These are phyloP conservation scores for Eleusine indica DNA, from an alignment of 176 grass and related monocot species.

Conservation along the genomic window DNA sequence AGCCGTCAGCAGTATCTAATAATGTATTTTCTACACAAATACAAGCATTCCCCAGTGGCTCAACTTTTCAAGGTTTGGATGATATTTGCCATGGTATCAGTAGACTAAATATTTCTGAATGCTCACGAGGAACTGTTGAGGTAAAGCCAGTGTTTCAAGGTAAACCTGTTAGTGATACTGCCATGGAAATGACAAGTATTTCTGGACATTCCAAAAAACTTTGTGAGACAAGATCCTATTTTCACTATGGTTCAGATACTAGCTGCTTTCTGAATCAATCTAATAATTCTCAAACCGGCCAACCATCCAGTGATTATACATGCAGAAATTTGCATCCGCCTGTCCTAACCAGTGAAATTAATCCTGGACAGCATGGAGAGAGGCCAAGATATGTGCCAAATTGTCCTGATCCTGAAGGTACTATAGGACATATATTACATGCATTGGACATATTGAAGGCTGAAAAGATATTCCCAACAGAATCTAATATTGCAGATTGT, in stretches of 20 bases:
- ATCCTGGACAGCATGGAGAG: constrained; percentile 29
- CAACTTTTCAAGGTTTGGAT: constrained; percentile 33
- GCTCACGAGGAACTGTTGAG: constrained; percentile 11
- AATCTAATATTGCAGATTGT: constrained; percentile 80
- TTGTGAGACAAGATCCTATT: constrained; percentile 28
- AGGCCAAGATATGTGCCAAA: constrained; percentile 34
- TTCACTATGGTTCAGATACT: constrained; percentile 35
- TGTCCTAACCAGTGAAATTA: constrained; percentile 33
- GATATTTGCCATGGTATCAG: constrained; percentile 39
- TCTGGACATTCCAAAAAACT: constrained; percentile 39
- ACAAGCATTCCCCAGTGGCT: constrained; percentile 37
- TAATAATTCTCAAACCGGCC: constrained; percentile 41
- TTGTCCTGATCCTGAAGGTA: constrained; percentile 37
- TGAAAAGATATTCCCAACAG: constrained; percentile 67
- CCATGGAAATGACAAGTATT: constrained; percentile 28
- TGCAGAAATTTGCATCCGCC: constrained; percentile 32
- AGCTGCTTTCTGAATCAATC: constrained; percentile 41
- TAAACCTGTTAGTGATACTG: constrained; percentile 18
- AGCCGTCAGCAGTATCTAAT: constrained; percentile 31
- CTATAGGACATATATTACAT: constrained; percentile 51
- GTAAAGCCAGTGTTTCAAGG: constrained; percentile 6
- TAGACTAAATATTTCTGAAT: constrained; percentile 38
- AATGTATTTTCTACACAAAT: constrained; percentile 28
- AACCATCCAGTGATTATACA: constrained; percentile 40
- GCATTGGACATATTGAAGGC: constrained; percentile 59